Conservation (phyloP, 2,329 filamentous ascomycete species). For the Colletotrichum graminicola region DNA sequence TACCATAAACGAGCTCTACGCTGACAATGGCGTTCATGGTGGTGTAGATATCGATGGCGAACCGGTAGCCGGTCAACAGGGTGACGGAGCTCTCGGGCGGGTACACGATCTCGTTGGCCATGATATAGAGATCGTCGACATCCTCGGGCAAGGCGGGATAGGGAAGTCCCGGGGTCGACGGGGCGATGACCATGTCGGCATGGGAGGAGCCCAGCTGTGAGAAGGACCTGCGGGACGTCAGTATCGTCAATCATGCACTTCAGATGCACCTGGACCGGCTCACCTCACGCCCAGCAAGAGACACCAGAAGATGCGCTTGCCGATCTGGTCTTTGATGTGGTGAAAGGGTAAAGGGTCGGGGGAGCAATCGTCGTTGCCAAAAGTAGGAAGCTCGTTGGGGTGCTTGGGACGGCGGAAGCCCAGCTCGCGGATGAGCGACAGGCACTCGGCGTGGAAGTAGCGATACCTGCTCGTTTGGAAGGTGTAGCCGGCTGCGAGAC, state of each 20-base stretch:
- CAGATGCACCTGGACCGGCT: constrained; percentile 40
- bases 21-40: constrained; percentile 84
- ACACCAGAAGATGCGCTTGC: constrained; percentile 87
- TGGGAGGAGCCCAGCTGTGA: constrained; percentile 81
- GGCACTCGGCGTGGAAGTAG: constrained; percentile 78
- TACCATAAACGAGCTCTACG: constrained; percentile 86
- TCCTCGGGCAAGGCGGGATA: constrained; percentile 86
- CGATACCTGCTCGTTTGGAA: constrained; percentile 76
- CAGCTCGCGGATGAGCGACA: constrained; percentile 76
- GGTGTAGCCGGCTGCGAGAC: constrained; percentile 74
- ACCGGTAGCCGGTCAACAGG: constrained; percentile 83
- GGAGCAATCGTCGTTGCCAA: constrained; percentile 55
- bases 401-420: constrained; percentile 71
- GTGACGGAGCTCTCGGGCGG: constrained; percentile 78
- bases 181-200: constrained; percentile 79
- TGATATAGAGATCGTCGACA: constrained; percentile 86
- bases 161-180: constrained; percentile 79
- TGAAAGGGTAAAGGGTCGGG: constrained; percentile 66
- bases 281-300: constrained; percentile 80
- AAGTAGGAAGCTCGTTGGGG: constrained; percentile 53
- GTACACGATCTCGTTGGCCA: constrained; percentile 74
- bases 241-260: not conserved
- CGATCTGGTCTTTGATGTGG: constrained; percentile 78
- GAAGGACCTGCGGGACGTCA: constrained; percentile 69
- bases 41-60: constrained; percentile 81